phyloP scores from a whole-genome alignment of 495 filamentous ascomycete species.

The Aspergillus sclerotiicarbonarius region DNA sequence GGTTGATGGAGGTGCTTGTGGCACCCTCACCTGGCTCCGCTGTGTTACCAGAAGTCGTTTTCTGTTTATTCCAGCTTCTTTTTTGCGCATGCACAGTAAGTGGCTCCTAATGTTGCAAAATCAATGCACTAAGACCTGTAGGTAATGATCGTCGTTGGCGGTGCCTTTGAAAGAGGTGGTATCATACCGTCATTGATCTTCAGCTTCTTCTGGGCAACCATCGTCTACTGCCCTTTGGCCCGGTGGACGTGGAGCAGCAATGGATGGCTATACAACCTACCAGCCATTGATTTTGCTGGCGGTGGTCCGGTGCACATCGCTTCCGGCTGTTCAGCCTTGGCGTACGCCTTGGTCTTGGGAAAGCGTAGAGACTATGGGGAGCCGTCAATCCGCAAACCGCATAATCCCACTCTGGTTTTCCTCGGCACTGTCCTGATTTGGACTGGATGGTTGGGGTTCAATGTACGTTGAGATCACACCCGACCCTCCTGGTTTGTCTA shows the following conservation, averaged over 20 bases:
- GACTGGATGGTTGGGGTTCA: conserved; percentile 63
- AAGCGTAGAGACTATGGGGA: conserved; percentile 49
- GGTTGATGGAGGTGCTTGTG: conserved; percentile 49
- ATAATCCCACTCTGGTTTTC: conserved; percentile 57
- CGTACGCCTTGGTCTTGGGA: conserved; percentile 55
- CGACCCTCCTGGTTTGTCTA: background rate
- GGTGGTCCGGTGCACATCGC: conserved; percentile 58
- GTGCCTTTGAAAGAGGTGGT: conserved; percentile 54
- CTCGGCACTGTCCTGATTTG: conserved; percentile 58
- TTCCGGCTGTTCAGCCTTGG: conserved; percentile 52
- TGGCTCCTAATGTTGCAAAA: background rate
- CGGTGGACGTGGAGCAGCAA: conserved; percentile 61
- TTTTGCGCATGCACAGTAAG: conserved; percentile 57
- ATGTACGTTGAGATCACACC: conserved; percentile 28
- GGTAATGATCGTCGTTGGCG: conserved; percentile 53
- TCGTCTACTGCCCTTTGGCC: conserved; percentile 59
- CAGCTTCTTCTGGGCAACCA: conserved; percentile 57
- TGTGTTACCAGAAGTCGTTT: conserved; percentile 55
- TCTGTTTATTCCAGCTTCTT: conserved; percentile 56
- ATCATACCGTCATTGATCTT: conserved; percentile 57
- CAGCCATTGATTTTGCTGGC: conserved; percentile 56
- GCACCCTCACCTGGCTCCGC: conserved; percentile 49
- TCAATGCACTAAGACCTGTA: conserved; percentile 13
- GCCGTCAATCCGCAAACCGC: conserved; percentile 44
- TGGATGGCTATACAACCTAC: conserved; percentile 57